Base-by-base conservation (phyloP, 768 basidiomycete genomes). In the Favolaschia claudopus region DNA sequence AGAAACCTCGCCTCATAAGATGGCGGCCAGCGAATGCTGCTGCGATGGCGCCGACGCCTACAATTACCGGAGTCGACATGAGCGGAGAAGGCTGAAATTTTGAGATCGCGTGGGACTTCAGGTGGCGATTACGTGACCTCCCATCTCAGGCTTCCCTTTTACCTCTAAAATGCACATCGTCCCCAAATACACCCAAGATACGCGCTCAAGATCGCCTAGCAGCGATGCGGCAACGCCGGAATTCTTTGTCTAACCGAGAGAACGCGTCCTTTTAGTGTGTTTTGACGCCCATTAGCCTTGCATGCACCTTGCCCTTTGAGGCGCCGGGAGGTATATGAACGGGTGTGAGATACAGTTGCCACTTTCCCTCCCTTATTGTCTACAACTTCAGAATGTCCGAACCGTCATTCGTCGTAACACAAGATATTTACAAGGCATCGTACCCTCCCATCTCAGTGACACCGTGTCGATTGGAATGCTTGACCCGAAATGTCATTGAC, bases 1-100 rank as follows among this genome's bases (percentile, higher is more conserved):
- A 78, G 5, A 84, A 63, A 2, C 89, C 89, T 22, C 81, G 81
- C 38, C 88, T 83, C 39, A 95, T 66, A 13, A 93, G 74, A 40
- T 88, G 87, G 44, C 94, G 82, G 7, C 92, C 93, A 20, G 85
- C 84, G 9, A 94, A 74, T 13, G 88, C 92, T 38, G 91, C 89
- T 14, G 88, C 85, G 59, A 93, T 81, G 38, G 92, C 91, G 39
- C 87, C 88, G 54, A 93, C 79, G 42, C 92, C 94, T 44, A 94
- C 68, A 37, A 94, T 77, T 42, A 93, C 72, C 52, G 92, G 86
- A 33, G 92, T 93, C 15, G 93, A 82, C 94, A 95, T 95, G 64
- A 42, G 29, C 20, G 33, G 19, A 10, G 29, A 28, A 39, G 44
- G 14, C 17, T 17, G 24, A 19, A n/a, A n/a, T n/a, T n/a, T 37